Base-by-base conservation (phyloP, 768 basidiomycete genomes). In the Coprinopsis sp. region DNA sequence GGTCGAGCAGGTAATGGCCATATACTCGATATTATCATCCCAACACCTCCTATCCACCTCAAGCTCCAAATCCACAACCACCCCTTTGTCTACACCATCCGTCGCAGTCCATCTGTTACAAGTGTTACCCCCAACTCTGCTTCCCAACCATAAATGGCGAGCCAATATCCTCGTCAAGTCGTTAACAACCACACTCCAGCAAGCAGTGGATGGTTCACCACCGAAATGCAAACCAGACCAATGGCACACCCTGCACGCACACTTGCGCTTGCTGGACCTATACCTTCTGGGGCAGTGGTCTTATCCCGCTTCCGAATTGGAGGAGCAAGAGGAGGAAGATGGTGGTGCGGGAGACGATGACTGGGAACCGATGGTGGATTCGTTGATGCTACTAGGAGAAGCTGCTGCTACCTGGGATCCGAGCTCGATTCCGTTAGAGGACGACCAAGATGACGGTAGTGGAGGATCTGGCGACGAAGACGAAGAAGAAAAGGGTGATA, bases 251-350 rank as follows among this genome's bases (percentile, higher is more conserved):
- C 64, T 71, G 4, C 63, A 58, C 46, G 63, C 77, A 24, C 77
- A 81, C 51, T 66, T 89, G 27, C 68, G 69, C 16, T 64, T 88
- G 1, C 55, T 89, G 7, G 87, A 89, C 52, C 66, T 73, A 1
- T 83, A 74, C 57, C 69, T 89, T 1, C 63, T 88, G 7, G 77
- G 73, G 1, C 73, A 76, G 33, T 87, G 83, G 82, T 56, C 52
- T 6, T 43, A 52, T 7, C 45, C 53, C 7, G 23, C 37, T 22
- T 31, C 14, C 37, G 22, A 40, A 55, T 54, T n/a, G n/a, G 22
- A 55, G 46, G 25, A 37, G 11, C 25, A 34, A 22, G 45, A 51
- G 21, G 18, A 25, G 34, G 47, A 44, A 22, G 47, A 43, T 6
- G 14, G 52, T 53, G 21, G 48, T 54, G 5, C 46, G 60, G 8